phyloP scores from a whole-genome alignment of 495 filamentous ascomycete genomes.

The Annulohypoxylon stygium region DNA sequence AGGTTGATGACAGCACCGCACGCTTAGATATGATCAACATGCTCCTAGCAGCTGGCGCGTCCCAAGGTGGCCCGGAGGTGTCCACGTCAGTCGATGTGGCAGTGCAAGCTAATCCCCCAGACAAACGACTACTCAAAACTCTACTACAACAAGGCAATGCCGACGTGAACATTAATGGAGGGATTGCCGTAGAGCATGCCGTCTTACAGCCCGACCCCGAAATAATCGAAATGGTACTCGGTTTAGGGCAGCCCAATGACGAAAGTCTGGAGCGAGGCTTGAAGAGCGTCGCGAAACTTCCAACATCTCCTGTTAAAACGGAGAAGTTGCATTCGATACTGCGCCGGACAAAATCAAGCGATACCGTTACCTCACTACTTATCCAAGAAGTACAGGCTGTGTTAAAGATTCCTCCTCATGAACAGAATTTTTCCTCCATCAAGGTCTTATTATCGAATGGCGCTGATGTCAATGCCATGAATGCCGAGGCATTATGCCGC shows the following conservation, averaged over 20 bases:
- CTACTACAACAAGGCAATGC: slow-evolving; percentile 59
- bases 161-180: slow-evolving; percentile 59
- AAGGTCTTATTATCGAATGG: slow-evolving; percentile 57
- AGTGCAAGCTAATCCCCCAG: slow-evolving; percentile 52
- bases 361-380: slow-evolving; percentile 51
- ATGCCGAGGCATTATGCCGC: slow-evolving; percentile 57
- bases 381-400: slow-evolving; percentile 58
- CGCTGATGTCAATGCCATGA: slow-evolving; percentile 59
- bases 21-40: slow-evolving; percentile 58
- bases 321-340: slow-evolving; percentile 56
- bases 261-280: slow-evolving; percentile 53
- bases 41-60: slow-evolving; percentile 56
- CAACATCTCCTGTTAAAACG: slow-evolving; percentile 52
- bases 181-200: slow-evolving; percentile 54
- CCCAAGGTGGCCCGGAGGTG: slow-evolving; percentile 50
- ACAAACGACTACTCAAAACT: slow-evolving; percentile 54
- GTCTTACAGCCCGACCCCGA: slow-evolving; percentile 52
- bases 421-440: slow-evolving; percentile 51
- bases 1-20: slow-evolving; percentile 42
- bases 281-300: slow-evolving; percentile 49
- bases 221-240: slow-evolving; percentile 59
- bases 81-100: slow-evolving; percentile 54
- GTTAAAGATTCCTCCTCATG: slow-evolving; percentile 46
- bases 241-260: slow-evolving; percentile 53
- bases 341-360: slow-evolving; percentile 53